These are phyloP conservation scores for Mallotus repandus DNA, from an alignment of 441 rosid genomes.

Conservation along the genomic window DNA sequence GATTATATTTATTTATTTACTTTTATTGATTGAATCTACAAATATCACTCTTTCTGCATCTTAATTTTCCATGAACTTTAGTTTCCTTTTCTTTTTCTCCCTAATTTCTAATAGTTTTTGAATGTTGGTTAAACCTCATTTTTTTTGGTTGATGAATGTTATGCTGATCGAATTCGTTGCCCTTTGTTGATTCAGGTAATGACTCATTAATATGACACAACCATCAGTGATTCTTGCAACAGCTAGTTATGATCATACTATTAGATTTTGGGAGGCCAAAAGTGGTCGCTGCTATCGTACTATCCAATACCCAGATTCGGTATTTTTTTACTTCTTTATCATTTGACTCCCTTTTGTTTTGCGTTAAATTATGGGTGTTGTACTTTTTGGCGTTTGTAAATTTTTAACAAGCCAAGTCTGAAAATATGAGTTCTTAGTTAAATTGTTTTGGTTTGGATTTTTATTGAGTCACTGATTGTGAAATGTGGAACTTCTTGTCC, in stretches of 20 bases:
- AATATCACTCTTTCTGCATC: too few species aligned
- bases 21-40: background rate
- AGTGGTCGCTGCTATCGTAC: constrained; percentile 94
- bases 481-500: background rate
- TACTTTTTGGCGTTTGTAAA: background rate
- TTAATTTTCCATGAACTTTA: background rate
- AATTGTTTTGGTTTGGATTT: background rate
- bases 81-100: too few species aligned
- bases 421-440: background rate
- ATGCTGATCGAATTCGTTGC: background rate
- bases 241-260: constrained; percentile 91
- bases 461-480: background rate
- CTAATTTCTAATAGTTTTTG: background rate
- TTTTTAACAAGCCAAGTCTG: background rate
- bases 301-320: constrained; percentile 88
- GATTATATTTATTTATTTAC: background rate
- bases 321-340: constrained; percentile 18
- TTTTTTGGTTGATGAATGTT: background rate
- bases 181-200: constrained; percentile 11
- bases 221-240: constrained; percentile 90
- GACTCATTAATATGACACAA: constrained; percentile 54
- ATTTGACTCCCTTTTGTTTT: background rate
- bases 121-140: background rate
- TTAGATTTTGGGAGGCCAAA: constrained; percentile 94
- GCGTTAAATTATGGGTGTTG: background rate